Evolutionary conservation across 1,284 basidiomycete genomes (phyloP).

Genomic region (Ganoderma lucidum): DNA sequence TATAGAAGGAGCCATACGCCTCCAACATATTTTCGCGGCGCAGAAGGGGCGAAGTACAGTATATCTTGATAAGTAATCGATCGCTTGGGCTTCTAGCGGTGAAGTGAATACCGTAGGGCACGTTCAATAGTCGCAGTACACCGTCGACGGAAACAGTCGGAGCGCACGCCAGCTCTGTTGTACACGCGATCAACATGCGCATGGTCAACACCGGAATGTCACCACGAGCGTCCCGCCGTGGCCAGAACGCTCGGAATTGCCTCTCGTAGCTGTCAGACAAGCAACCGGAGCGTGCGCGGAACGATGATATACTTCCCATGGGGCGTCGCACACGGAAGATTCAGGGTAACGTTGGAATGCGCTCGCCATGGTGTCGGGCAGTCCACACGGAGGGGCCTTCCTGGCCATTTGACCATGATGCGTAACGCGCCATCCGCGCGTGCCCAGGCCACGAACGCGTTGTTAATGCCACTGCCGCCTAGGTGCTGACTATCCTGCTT

Average conservation of each 20-base stretch:
- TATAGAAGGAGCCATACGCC: neutral
- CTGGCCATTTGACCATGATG: neutral
- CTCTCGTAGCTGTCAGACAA: conserved; percentile 6
- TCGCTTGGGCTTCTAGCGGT: neutral
- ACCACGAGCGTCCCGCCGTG: neutral
- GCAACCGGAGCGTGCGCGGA: conserved; percentile 1
- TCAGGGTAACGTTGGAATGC: neutral
- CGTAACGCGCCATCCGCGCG: conserved; percentile 3
- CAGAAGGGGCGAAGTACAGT: neutral
- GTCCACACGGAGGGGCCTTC: neutral
- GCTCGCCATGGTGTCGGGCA: neutral
- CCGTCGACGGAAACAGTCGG: conserved; percentile 2
- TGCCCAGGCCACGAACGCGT: neutral
- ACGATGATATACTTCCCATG: neutral
- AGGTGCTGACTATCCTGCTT: conserved; percentile 1
- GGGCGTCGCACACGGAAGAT: conserved; percentile 1
- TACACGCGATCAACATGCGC: neutral
- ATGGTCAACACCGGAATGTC: conserved; percentile 1
- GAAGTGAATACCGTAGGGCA: neutral
- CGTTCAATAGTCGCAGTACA: conserved; percentile 1
- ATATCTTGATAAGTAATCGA: neutral
- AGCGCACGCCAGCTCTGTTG: conserved; percentile 1
- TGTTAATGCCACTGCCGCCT: neutral
- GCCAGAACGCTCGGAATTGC: conserved; percentile 4
- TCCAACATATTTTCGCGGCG: neutral